Evolutionary conservation across 441 rosid genomes (phyloP), one percentile per base, ranked within the genome.

Genomic region (Manihot esculenta): DNA sequence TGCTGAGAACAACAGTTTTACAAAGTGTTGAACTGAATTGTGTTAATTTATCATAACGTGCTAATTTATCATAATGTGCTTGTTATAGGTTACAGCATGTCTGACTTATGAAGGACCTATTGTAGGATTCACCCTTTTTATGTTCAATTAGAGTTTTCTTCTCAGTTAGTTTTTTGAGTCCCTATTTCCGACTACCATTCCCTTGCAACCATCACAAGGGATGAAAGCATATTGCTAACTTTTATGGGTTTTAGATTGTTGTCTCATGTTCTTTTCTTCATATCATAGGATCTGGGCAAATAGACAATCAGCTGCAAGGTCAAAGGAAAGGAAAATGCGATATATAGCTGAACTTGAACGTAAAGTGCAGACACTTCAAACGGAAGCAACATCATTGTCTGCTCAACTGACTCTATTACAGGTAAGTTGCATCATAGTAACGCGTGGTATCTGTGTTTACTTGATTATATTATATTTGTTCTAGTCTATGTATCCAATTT

Each of bases 261-360:
- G 15, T 33, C 26, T 62, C 42, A 47, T 68, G 26, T 62, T 63
- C 23, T 18, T 44, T 70, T 74, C 42, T 49, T 62, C 45, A 33
- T 75, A 51, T 53, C 5, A 77, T 68, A 93, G 99, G 90, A 91
- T 95, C 58, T 95, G 97, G 99, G 99, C 99, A 13, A 95, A 95
- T 67, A 88, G 99, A 85, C 99, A 95, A 78, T 95, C 99, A 3
- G 99, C 99, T 24, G 99, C 99, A 66, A 86, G 99, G 83, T 95
- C 98, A 49, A 95, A 95, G 86, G 99, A 95, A 82, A 87, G 99
- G 81, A 95, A 95, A 83, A 93, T 91, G 93, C 85, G 99, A 44
- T 95, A 93, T 79, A 95, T 95, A 74, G 89, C 93, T 66, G 99
- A 95, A 81, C 98, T 95, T 57, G 99, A 95, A 77, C 77, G 99